Percentiles rank a stretch among this genome's conserved stretches.
phyloP scores from a whole-genome alignment of 345 rosid species.

The Eucalyptus erythrocorys region DNA sequence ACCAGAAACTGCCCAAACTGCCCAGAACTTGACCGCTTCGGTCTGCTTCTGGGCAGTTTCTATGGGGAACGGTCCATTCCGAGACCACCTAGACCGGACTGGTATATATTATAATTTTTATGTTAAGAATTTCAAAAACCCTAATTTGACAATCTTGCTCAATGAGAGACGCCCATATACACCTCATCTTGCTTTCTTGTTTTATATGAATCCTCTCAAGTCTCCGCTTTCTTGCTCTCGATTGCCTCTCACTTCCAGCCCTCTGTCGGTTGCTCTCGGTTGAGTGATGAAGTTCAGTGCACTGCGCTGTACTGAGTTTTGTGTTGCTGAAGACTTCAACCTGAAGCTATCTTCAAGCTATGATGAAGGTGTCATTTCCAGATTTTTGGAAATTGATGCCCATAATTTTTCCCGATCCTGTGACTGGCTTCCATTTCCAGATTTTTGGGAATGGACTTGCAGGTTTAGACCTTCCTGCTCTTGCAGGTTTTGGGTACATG shows the following conservation, averaged over 20 bases:
- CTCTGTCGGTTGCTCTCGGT: neutral
- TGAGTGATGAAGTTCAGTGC: neutral
- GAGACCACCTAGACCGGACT: accelerated
- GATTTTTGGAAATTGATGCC: too few species aligned
- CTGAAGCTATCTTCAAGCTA: too few species aligned
- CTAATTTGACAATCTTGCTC: neutral
- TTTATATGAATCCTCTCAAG: neutral
- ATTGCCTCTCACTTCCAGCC: neutral
- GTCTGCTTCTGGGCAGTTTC: neutral
- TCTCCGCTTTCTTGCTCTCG: neutral
- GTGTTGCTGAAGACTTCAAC: too few species aligned
- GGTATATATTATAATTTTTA: neutral
- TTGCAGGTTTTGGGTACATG: too few species aligned
- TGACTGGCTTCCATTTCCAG: too few species aligned
- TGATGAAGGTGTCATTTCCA: too few species aligned
- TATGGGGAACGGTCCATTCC: neutral
- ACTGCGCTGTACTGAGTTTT: neutral
- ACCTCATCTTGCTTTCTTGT: neutral
- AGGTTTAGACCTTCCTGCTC: too few species aligned
- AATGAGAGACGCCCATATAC: neutral
- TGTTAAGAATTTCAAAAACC: neutral
- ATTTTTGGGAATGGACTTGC: too few species aligned
- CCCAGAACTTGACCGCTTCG: neutral
- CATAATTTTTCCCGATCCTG: too few species aligned
- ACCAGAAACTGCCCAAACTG: neutral